Conservation (phyloP, 345 rosid species). For the Hypericum androsaemum region DNA sequence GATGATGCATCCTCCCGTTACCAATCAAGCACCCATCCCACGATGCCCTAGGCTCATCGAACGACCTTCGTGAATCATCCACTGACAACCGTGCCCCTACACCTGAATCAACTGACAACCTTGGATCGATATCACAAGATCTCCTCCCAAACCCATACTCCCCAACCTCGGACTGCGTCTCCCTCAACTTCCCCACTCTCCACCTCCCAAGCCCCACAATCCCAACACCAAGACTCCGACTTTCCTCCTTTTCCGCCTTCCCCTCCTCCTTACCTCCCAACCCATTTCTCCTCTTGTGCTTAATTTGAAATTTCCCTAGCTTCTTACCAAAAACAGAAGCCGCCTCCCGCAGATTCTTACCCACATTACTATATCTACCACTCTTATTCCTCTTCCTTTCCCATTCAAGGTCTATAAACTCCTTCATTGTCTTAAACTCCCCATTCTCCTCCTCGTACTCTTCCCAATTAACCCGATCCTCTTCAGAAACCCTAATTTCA, state of each 20-base stretch:
- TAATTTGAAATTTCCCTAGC: constrained; percentile 38
- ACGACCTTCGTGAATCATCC: constrained; percentile 36
- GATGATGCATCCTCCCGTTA: constrained; percentile 7
- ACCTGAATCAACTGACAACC: constrained; percentile 20
- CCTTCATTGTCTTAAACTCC: constrained; percentile 53
- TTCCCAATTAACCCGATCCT: neutral
- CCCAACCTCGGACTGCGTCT: constrained; percentile 35
- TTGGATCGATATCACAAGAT: constrained; percentile 45
- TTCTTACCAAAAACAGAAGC: constrained; percentile 46
- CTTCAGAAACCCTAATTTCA: constrained; percentile 13
- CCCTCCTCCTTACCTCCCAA: constrained; percentile 1
- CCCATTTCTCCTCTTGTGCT: constrained; percentile 14
- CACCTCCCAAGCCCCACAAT: neutral
- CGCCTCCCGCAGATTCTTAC: constrained; percentile 24
- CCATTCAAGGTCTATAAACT: constrained; percentile 57
- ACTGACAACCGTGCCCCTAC: constrained; percentile 17
- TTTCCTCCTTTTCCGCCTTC: constrained; percentile 6
- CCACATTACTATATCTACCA: constrained; percentile 10
- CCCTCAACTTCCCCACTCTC: constrained; percentile 17
- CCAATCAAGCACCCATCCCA: constrained; percentile 71
- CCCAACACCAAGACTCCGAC: neutral
- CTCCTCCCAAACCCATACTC: constrained; percentile 41
- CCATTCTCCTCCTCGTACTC: constrained; percentile 22
- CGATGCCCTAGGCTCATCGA: constrained; percentile 73
- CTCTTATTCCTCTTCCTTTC: constrained; percentile 22